phyloP scores from a whole-genome alignment of 2,329 filamentous ascomycete genomes.

The Microcyclospora tardicrescens region DNA sequence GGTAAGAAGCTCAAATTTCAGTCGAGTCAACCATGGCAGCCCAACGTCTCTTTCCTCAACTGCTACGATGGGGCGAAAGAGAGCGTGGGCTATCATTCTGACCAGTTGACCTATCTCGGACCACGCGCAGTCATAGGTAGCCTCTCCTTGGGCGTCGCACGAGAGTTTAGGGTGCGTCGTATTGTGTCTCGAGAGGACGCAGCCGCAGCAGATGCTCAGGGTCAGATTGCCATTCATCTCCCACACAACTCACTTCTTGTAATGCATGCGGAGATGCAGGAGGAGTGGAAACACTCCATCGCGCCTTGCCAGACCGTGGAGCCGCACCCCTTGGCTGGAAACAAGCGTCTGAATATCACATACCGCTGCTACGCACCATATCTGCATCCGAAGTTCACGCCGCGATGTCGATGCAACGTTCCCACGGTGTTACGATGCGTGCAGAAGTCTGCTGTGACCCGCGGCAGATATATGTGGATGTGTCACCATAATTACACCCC shows the following conservation, averaged over 20 bases:
- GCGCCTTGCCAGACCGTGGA: slow-evolving; percentile 62
- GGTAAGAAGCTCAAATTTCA: slow-evolving; percentile 68
- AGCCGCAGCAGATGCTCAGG: slow-evolving; percentile 48
- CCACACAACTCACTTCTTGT: slow-evolving; percentile 87
- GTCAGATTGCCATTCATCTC: slow-evolving; percentile 83
- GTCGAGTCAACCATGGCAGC: slow-evolving; percentile 57
- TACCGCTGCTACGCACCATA: slow-evolving; percentile 73
- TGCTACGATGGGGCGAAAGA: slow-evolving; percentile 75
- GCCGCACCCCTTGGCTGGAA: slow-evolving; percentile 70
- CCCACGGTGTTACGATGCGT: slow-evolving; percentile 62
- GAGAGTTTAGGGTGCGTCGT: slow-evolving; percentile 78
- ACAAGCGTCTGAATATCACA: slow-evolving; percentile 79
- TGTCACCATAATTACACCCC: slow-evolving; percentile 66
- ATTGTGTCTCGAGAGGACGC: slow-evolving; percentile 45
- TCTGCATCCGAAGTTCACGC: slow-evolving; percentile 66
- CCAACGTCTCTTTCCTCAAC: slow-evolving; percentile 90
- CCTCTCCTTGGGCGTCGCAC: slow-evolving; percentile 77
- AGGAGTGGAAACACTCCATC: slow-evolving; percentile 89
- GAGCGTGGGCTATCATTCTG: slow-evolving; percentile 82
- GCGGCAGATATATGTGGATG: slow-evolving; percentile 86
- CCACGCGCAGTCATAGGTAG: slow-evolving; percentile 82
- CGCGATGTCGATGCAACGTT: slow-evolving; percentile 61
- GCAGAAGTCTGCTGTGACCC: slow-evolving; percentile 61
- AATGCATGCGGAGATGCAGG: slow-evolving; percentile 98
- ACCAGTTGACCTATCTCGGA: slow-evolving; percentile 86